Conservation (phyloP, 768 basidiomycete genomes). For the Suillus weaverae region DNA sequence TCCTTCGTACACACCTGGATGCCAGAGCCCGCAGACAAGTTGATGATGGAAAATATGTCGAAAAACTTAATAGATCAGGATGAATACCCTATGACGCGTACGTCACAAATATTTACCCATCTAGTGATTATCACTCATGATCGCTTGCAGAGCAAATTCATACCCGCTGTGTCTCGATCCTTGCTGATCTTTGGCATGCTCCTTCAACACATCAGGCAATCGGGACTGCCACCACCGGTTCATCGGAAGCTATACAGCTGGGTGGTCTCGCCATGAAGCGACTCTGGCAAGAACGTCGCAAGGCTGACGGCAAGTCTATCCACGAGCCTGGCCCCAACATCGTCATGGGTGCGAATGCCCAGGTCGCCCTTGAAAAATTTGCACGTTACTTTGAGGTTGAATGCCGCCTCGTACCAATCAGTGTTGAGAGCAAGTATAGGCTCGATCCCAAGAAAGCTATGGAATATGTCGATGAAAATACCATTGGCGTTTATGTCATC, state of each 20-base stretch:
- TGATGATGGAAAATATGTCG: slow-evolving; percentile 63
- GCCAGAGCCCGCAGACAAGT: slow-evolving; percentile 49
- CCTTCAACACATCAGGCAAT: slow-evolving; percentile 54
- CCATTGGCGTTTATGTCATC: slow-evolving; percentile 67
- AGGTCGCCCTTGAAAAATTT: slow-evolving; percentile 71
- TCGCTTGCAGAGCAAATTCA: slow-evolving; percentile 40
- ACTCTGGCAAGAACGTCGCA: slow-evolving; percentile 67
- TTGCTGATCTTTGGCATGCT: slow-evolving; percentile 70
- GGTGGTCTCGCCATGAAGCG: slow-evolving; percentile 74
- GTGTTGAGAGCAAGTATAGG: slow-evolving; percentile 69
- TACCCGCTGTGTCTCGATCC: slow-evolving; percentile 50
- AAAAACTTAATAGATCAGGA: slow-evolving; percentile 73
- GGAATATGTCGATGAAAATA: slow-evolving; percentile 69
- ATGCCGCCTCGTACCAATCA: slow-evolving; percentile 61
- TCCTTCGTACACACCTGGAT: slow-evolving; percentile 72
- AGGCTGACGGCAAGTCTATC: slow-evolving; percentile 62
- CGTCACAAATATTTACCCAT: slow-evolving; percentile 4
- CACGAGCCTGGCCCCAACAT: slow-evolving; percentile 68
- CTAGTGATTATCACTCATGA: background rate
- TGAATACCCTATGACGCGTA: slow-evolving; percentile 63
- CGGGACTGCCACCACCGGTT: slow-evolving; percentile 71
- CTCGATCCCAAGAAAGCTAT: slow-evolving; percentile 70
- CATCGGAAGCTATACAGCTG: slow-evolving; percentile 71
- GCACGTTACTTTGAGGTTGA: slow-evolving; percentile 71
- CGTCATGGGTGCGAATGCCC: slow-evolving; percentile 67